phyloP scores from a whole-genome alignment of 352 stramenopile species.

The Aphanomyces euteiches region DNA sequence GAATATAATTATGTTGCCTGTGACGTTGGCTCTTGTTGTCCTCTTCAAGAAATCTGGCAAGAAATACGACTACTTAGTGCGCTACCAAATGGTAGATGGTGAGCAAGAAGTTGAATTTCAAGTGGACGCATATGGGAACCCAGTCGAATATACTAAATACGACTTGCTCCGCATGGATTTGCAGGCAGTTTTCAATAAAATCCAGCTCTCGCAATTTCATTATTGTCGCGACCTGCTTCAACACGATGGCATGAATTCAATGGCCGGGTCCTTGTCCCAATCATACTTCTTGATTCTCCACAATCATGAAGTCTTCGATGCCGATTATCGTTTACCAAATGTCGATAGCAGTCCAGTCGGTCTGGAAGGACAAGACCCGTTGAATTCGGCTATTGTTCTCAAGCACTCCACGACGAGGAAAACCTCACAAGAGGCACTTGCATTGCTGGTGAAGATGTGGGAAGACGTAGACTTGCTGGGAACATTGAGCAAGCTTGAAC shows the following conservation, averaged over 20 bases:
- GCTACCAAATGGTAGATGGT: slow-evolving; percentile 60
- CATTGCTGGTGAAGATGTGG: slow-evolving; percentile 15
- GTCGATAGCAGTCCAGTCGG: not conserved
- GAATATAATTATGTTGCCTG: slow-evolving; percentile 58
- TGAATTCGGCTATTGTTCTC: not conserved
- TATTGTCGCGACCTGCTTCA: slow-evolving; percentile 41
- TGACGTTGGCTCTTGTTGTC: slow-evolving; percentile 57
- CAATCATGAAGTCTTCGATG: slow-evolving; percentile 47
- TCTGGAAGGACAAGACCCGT: not conserved
- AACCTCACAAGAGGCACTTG: not conserved
- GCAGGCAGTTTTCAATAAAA: slow-evolving; percentile 43
- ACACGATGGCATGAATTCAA: slow-evolving; percentile 32
- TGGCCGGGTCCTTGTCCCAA: slow-evolving; percentile 45
- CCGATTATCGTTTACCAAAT: not conserved
- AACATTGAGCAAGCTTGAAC: slow-evolving; percentile 4
- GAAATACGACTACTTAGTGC: slow-evolving; percentile 57
- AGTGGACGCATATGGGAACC: slow-evolving; percentile 59
- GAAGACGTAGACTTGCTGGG: slow-evolving; percentile 6
- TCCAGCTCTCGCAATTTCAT: slow-evolving; percentile 39
- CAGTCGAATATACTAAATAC: slow-evolving; percentile 44
- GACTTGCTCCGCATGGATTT: slow-evolving; percentile 58
- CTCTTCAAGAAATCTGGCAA: slow-evolving; percentile 71
- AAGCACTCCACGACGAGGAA: not conserved
- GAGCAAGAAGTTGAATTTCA: slow-evolving; percentile 57
- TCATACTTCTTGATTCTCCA: slow-evolving; percentile 61